Evolutionary conservation across 2,329 filamentous ascomycete genomes (phyloP).

Genomic region (Zymoseptoria passerinii): DNA sequence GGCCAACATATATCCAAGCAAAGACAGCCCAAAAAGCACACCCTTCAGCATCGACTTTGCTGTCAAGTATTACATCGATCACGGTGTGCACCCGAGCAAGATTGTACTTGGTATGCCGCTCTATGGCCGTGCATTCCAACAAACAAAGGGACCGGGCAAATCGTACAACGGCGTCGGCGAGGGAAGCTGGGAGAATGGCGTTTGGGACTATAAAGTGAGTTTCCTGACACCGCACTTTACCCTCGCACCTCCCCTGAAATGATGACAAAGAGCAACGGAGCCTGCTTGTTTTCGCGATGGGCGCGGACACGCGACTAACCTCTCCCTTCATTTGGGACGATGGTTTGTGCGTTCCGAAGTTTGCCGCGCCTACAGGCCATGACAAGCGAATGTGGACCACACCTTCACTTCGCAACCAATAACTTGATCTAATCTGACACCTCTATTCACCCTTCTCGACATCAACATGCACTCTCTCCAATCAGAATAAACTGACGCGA

Average conservation of each 20-base stretch:
- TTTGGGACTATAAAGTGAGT: conserved; percentile 72
- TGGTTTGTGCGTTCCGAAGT: conserved; percentile 8
- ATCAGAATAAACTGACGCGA: neutral
- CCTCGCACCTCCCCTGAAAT: conserved; percentile 49
- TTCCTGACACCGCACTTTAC: neutral
- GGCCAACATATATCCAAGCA: conserved; percentile 63
- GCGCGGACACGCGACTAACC: conserved; percentile 6
- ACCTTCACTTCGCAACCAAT: conserved; percentile 8
- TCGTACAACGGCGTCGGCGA: conserved; percentile 64
- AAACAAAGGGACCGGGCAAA: conserved; percentile 65
- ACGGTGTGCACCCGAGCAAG: conserved; percentile 57
- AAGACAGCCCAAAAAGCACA: conserved; percentile 53
- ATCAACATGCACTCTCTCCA: neutral
- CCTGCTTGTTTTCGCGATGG: conserved; percentile 3
- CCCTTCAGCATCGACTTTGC: conserved; percentile 71
- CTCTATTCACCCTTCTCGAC: neutral
- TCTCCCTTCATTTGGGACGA: conserved; percentile 1
- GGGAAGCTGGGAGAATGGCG: conserved; percentile 75
- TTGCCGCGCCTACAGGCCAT: neutral
- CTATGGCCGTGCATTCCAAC: conserved; percentile 77
- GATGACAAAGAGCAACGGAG: conserved; percentile 29
- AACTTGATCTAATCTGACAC: conserved; percentile 36
- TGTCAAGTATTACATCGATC: conserved; percentile 58
- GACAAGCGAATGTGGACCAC: neutral
- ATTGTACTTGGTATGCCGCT: conserved; percentile 87